Base-by-base conservation (phyloP, 768 basidiomycete species). In the Pleurotus tuoliensis region DNA sequence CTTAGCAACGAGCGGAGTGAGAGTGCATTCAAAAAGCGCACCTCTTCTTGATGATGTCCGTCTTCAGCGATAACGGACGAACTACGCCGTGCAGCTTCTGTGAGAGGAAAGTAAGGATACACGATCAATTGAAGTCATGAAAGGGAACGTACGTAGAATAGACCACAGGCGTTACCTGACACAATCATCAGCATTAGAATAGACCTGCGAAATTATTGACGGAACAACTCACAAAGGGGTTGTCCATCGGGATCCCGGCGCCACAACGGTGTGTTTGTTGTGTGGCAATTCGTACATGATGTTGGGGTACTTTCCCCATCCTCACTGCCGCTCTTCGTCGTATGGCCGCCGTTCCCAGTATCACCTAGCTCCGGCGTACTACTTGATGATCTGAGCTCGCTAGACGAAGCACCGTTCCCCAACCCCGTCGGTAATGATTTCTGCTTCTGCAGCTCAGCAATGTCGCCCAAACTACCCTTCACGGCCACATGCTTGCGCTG, bases 11-110 rank as follows among this genome's bases (percentile, higher is more conserved):
- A 3, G 4, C 61, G 34, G 56, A 41, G 53, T 12, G 27, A 37
- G 37, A 48, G 39, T 51, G 44, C 40, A 40, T 56, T 24, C 5
- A 30, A 25, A 57, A 22, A 20, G 57, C 74, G 20, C 63, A 92
- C 92, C 92, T 79, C 77, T 97, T 98, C 86, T 98, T 97, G 73
- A 96, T 97, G 46, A 95, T 89, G 68, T 98, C 93, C 43, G 95
- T 98, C 81, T 97, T 97, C 59, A 98, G 81, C 39, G 94, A 95
- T 61, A 96, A 76, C 6, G 96, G 96, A 54, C 96, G 83, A 5
- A 94, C 91, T 49, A 98, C 94, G 47, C 94, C 94, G 65, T 98
- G 96, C 39, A 98, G 75, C 86, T 98, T 98, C 92, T 95, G 3
- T 9, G 11, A 11, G 30, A 11, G 30, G 30, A 34, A 34, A 63